phyloP scores from a whole-genome alignment of 2,329 filamentous ascomycete species.

The Ophiostoma pallidulum region DNA sequence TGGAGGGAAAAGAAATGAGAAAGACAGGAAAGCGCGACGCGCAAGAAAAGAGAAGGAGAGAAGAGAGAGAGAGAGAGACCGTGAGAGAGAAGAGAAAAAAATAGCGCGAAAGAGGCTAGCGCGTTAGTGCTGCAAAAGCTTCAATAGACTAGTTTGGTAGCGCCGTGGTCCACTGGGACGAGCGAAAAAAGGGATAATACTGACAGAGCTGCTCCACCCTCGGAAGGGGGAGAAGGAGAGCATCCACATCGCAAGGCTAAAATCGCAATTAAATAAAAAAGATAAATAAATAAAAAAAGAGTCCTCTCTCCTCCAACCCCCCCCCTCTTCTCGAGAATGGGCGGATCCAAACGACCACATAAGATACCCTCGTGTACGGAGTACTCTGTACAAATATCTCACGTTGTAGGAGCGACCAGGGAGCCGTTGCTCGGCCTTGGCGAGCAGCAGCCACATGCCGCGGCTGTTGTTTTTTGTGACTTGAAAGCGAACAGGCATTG shows the following conservation, averaged over 20 bases:
- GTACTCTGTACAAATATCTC: no score
- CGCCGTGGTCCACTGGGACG: slow-evolving; percentile 9
- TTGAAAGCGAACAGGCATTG: no score
- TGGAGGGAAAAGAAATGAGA: slow-evolving; percentile 1
- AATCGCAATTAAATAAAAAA: slow-evolving; percentile 4
- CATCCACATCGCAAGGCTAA: neutral
- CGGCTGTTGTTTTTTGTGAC: no score
- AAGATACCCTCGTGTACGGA: no score
- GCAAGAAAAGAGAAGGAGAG: slow-evolving; percentile 10
- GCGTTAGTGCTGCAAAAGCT: slow-evolving; percentile 14
- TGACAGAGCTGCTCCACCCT: slow-evolving; percentile 9
- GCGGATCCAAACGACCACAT: no score
- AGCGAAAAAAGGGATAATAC: slow-evolving; percentile 15
- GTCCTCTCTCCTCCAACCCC: no score
- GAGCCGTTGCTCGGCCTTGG: no score
- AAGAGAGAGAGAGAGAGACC: slow-evolving; percentile 11
- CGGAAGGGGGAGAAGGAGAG: neutral
- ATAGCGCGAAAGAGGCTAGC: slow-evolving; percentile 16
- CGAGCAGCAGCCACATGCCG: no score
- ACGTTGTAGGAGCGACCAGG: no score
- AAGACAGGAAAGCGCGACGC: no score
- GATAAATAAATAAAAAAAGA: slow-evolving; percentile 13
- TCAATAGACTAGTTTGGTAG: slow-evolving; percentile 16
- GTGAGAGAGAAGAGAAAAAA: no score
- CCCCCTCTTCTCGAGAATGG: no score